Evolutionary conservation across 768 basidiomycete species (phyloP).

Genomic region (Leccinum longicurvipes): DNA sequence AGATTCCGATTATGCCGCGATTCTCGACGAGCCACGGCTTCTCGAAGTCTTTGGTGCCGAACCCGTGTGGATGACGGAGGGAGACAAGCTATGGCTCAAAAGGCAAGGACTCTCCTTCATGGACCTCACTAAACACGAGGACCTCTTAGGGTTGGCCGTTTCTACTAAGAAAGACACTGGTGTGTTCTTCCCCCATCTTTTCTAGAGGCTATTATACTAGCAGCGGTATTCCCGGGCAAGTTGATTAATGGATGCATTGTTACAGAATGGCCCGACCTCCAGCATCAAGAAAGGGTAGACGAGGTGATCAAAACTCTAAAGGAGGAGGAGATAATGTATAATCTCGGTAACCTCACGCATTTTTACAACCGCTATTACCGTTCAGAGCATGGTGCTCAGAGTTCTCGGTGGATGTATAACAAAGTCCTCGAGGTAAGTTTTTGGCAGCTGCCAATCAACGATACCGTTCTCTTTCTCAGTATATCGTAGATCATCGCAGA

Average conservation of each 20-base stretch:
- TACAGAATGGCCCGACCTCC: slow-evolving; percentile 17
- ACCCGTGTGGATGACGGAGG: slow-evolving; percentile 16
- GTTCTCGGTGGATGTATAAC: slow-evolving; percentile 39
- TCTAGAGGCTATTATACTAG: not conserved
- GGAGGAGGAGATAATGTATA: slow-evolving; percentile 32
- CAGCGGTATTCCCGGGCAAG: not conserved
- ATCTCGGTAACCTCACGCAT: slow-evolving; percentile 35
- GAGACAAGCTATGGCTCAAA: slow-evolving; percentile 12
- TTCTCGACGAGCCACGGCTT: slow-evolving; percentile 18
- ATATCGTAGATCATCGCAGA: slow-evolving; percentile 7
- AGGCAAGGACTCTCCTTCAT: slow-evolving; percentile 10
- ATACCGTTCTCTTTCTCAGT: not conserved
- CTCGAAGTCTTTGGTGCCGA: slow-evolving; percentile 11
- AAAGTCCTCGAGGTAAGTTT: slow-evolving; percentile 1
- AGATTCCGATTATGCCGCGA: slow-evolving; percentile 9
- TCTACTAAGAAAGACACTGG: not conserved
- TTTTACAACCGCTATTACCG: slow-evolving; percentile 33
- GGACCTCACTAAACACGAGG: slow-evolving; percentile 6
- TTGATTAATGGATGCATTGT: not conserved
- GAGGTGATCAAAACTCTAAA: slow-evolving; percentile 1
- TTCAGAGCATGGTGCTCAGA: slow-evolving; percentile 36
- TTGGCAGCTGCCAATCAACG: not conserved
- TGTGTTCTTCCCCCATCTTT: not conserved
- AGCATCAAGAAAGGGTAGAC: slow-evolving; percentile 12
- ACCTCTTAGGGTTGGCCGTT: not conserved